A percentile compares a stretch with the other conserved stretches of the same genome.
phyloP scores from a whole-genome alignment of 2,329 filamentous ascomycete genomes.

The Rhinocladiella similis region DNA sequence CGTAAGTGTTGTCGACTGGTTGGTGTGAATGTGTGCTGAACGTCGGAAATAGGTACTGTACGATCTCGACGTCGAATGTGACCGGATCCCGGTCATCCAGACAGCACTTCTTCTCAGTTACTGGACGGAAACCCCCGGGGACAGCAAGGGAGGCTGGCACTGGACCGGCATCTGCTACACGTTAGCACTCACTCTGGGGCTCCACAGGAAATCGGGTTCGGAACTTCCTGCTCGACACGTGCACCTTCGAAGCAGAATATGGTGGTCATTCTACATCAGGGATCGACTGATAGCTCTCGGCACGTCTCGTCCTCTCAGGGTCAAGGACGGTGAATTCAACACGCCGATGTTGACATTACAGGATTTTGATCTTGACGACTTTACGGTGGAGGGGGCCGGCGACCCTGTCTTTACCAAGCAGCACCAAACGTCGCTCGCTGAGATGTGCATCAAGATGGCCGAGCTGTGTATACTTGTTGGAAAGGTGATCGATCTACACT shows the following conservation, averaged over 20 bases:
- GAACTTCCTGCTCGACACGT: slow-evolving; percentile 71
- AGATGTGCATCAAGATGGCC: slow-evolving; percentile 3
- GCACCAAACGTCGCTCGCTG: background rate
- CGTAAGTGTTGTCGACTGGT: background rate
- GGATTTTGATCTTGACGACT: slow-evolving; percentile 5
- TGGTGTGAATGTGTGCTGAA: background rate
- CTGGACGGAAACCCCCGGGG: slow-evolving; percentile 94
- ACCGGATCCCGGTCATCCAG: slow-evolving; percentile 84
- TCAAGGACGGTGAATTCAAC: slow-evolving; percentile 68
- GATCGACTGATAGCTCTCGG: slow-evolving; percentile 87
- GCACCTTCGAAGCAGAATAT: slow-evolving; percentile 87
- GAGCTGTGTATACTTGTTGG: background rate
- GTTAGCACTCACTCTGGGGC: slow-evolving; percentile 84
- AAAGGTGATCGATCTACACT: slow-evolving; percentile 1
- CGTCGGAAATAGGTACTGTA: slow-evolving; percentile 68
- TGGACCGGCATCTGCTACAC: slow-evolving; percentile 97
- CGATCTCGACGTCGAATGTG: slow-evolving; percentile 90
- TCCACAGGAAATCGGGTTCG: slow-evolving; percentile 85
- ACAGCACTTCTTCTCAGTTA: slow-evolving; percentile 88
- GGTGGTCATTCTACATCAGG: slow-evolving; percentile 96
- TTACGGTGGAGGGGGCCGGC: background rate
- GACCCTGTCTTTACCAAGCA: background rate
- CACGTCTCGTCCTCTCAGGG: slow-evolving; percentile 86
- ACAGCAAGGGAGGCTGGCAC: slow-evolving; percentile 96
- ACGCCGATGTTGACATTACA: slow-evolving; percentile 36